Conservation (phyloP, 2,329 filamentous ascomycete genomes). For the Botryotinia convoluta region DNA sequence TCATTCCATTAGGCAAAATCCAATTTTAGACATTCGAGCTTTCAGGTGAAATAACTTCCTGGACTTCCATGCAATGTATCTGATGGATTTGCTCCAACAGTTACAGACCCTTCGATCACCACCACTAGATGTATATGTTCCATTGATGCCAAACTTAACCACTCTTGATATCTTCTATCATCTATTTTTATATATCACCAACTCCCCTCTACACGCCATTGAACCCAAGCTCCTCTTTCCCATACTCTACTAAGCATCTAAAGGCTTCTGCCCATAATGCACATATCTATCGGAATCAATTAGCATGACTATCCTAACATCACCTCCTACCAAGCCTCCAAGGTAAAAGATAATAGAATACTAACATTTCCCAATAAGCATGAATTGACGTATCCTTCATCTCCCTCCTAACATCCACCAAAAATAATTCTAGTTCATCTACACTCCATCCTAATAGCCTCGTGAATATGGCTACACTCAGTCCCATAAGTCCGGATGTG, state of each 20-base stretch:
- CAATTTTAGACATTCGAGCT: neutral
- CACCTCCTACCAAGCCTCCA: neutral
- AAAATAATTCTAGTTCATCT: slow-evolving; percentile 48
- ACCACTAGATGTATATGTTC: neutral
- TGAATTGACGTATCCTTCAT: slow-evolving; percentile 42
- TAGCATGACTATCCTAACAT: neutral
- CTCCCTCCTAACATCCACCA: slow-evolving; percentile 48
- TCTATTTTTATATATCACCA: neutral
- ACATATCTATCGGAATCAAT: neutral
- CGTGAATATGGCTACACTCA: slow-evolving; percentile 47
- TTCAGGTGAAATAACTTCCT: no score
- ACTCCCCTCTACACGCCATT: neutral
- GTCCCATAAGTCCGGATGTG: neutral
- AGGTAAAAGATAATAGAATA: slow-evolving; percentile 36
- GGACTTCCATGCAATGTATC: rapidly evolving
- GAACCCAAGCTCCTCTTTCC: neutral
- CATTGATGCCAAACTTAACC: neutral
- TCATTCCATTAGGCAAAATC: neutral
- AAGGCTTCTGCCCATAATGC: neutral
- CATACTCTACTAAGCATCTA: neutral
- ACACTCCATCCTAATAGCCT: slow-evolving; percentile 47
- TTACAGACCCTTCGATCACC: no score
- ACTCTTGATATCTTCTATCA: neutral
- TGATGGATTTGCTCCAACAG: no score
- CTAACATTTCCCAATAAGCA: slow-evolving; percentile 55